Percentiles rank a stretch among this genome's conserved stretches.
These are phyloP conservation scores for Microstegium vimineum DNA, from an alignment of 176 grass and related monocot species.

Conservation along the genomic window DNA sequence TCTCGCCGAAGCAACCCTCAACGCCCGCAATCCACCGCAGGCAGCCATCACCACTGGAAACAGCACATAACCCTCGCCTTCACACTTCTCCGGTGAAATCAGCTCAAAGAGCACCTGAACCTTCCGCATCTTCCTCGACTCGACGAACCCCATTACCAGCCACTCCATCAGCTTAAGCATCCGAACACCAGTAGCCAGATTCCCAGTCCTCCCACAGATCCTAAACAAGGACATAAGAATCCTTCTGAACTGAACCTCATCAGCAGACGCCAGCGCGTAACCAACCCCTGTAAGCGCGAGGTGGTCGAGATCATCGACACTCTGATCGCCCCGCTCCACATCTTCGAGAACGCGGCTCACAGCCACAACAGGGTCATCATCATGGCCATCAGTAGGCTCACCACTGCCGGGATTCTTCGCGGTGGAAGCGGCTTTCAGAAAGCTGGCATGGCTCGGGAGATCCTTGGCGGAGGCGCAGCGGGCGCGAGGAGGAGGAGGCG, in stretches of 20 bases:
- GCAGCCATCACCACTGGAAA: slow-evolving; percentile 59
- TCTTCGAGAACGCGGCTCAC: slow-evolving; percentile 16
- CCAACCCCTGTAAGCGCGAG: slow-evolving; percentile 59
- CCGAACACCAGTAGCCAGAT: slow-evolving; percentile 43
- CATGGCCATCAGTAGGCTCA: background rate
- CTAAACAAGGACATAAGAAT: slow-evolving; percentile 39
- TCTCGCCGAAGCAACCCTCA: slow-evolving; percentile 50
- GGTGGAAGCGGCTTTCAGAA: background rate
- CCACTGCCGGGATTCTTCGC: background rate
- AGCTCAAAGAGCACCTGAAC: slow-evolving; percentile 44
- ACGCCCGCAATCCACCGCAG: slow-evolving; percentile 44
- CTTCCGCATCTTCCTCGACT: slow-evolving; percentile 45
- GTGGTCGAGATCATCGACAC: slow-evolving; percentile 18
- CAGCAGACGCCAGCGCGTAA: slow-evolving; percentile 38
- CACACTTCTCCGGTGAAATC: slow-evolving; percentile 36
- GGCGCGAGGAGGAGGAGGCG: slow-evolving; percentile 42
- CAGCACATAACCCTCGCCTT: slow-evolving; percentile 18
- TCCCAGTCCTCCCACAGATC: slow-evolving; percentile 32
- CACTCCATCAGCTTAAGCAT: slow-evolving; percentile 74
- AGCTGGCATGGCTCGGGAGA: background rate
- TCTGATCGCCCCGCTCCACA: background rate
- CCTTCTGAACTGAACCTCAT: slow-evolving; percentile 28
- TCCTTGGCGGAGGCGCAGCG: slow-evolving; percentile 30
- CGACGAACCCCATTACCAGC: slow-evolving; percentile 54
- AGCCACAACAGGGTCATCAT: background rate